These are phyloP conservation scores for Boletus patriciae DNA, from an alignment of 768 basidiomycete species.

Conservation along the genomic window DNA sequence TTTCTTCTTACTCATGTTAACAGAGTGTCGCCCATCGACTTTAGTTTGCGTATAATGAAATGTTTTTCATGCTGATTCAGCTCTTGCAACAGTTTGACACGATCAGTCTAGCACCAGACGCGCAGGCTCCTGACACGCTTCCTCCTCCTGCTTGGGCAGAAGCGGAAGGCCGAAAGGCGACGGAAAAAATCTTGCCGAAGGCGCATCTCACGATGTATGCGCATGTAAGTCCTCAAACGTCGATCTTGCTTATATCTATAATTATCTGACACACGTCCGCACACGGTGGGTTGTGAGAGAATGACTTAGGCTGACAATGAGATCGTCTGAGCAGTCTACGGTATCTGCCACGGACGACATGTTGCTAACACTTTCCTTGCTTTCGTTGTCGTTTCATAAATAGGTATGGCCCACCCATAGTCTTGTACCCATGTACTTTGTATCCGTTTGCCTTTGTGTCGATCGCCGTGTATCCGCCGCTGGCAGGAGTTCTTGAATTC, in stretches of 20 bases:
- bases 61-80: conserved; percentile 63
- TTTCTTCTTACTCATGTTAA: background rate
- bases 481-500: background rate
- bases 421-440: background rate
- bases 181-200: conserved; percentile 53
- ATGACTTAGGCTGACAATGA: conserved; percentile 27
- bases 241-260: background rate
- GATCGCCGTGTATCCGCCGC: background rate
- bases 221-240: conserved; percentile 32
- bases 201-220: conserved; percentile 55
- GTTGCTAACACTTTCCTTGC: background rate
- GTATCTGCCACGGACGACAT: too few relatives aligned
- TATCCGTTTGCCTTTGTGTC: background rate
- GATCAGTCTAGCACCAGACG: conserved; percentile 46
- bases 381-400: background rate
- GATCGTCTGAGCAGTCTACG: background rate
- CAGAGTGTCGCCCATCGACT: background rate
- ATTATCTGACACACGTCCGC: background rate
- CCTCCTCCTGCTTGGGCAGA: conserved; percentile 50
- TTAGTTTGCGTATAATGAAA: conserved; percentile 57
- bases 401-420: background rate
- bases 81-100: conserved; percentile 59
- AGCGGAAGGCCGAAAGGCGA: conserved; percentile 46
- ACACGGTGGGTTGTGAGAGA: conserved; percentile 56
- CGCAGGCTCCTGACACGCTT: conserved; percentile 45